Conservation (phyloP, 805 yeast species). For the Metschnikowia santaceciliae region DNA sequence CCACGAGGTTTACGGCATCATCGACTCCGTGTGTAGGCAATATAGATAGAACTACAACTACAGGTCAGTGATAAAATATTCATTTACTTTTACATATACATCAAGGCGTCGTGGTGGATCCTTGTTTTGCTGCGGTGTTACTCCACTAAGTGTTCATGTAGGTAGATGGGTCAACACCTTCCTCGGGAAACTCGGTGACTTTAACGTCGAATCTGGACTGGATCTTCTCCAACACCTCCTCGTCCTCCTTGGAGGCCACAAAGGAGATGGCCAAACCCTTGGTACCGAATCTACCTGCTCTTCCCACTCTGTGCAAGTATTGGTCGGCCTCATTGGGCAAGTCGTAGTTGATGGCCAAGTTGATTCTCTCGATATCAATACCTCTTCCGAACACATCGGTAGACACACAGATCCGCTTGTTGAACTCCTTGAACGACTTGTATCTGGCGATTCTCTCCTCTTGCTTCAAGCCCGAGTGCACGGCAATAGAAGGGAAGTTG, state of each 20-base stretch:
- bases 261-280: slow-evolving; percentile 95
- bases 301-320: slow-evolving; percentile 97
- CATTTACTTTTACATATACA: slow-evolving; percentile 3
- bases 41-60: not conserved
- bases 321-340: slow-evolving; percentile 96
- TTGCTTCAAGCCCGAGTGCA: slow-evolving; percentile 92
- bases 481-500: slow-evolving; percentile 95
- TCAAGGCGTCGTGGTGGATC: not conserved
- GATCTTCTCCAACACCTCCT: slow-evolving; percentile 83
- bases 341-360: slow-evolving; percentile 96
- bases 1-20: slow-evolving; percentile 13
- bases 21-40: slow-evolving; percentile 13
- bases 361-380: slow-evolving; percentile 98
- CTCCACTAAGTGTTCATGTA: slow-evolving; percentile 82
- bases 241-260: slow-evolving; percentile 81
- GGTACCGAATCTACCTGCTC: slow-evolving; percentile 99
- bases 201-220: slow-evolving; percentile 97
- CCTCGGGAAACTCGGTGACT: slow-evolving; percentile 93
- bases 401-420: slow-evolving; percentile 97
- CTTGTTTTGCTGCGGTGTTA: not conserved
- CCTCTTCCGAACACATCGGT: slow-evolving; percentile 99
- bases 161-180: slow-evolving; percentile 95
- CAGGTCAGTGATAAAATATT: not conserved
- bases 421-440: slow-evolving; percentile 94
- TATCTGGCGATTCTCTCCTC: slow-evolving; percentile 97